These are phyloP conservation scores for Dendrobium chrysotoxum DNA, from an alignment of 106 monocot species.

Conservation along the genomic window DNA sequence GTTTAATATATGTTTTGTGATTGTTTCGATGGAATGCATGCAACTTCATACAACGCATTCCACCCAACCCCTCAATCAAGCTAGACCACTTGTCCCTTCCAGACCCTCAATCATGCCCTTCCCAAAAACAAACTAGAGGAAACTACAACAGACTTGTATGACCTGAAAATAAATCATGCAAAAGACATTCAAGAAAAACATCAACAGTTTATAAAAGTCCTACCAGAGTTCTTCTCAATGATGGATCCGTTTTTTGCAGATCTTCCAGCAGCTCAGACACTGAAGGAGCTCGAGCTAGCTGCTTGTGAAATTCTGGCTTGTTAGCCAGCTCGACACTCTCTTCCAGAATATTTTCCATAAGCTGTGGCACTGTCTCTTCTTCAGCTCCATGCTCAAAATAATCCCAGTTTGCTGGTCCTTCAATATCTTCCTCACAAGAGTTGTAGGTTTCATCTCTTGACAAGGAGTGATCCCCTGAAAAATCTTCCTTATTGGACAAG, in stretches of 20 bases:
- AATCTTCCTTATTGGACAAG: background rate
- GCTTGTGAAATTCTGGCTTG: background rate
- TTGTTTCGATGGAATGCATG: background rate
- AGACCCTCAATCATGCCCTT: background rate
- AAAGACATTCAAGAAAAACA: conserved; percentile 1
- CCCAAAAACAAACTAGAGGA: background rate
- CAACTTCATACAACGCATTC: background rate
- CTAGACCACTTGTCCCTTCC: background rate
- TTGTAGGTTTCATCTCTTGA: background rate
- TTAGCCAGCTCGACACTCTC: background rate
- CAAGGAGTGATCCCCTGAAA: background rate
- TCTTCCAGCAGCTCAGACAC: conserved; percentile 3
- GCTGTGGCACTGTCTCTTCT: background rate
- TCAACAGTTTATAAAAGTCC: background rate
- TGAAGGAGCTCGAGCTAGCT: background rate
- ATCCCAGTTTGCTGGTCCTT: background rate
- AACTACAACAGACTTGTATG: background rate
- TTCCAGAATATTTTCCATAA: background rate
- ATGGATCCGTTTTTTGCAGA: conserved; percentile 2
- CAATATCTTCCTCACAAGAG: conserved; percentile 9
- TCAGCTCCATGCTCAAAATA: background rate
- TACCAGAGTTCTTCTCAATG: background rate
- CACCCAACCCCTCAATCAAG: background rate
- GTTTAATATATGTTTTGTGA: background rate
- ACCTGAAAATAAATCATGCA: background rate